Conservation (phyloP, 768 basidiomycete species). For the Imleria badia region DNA sequence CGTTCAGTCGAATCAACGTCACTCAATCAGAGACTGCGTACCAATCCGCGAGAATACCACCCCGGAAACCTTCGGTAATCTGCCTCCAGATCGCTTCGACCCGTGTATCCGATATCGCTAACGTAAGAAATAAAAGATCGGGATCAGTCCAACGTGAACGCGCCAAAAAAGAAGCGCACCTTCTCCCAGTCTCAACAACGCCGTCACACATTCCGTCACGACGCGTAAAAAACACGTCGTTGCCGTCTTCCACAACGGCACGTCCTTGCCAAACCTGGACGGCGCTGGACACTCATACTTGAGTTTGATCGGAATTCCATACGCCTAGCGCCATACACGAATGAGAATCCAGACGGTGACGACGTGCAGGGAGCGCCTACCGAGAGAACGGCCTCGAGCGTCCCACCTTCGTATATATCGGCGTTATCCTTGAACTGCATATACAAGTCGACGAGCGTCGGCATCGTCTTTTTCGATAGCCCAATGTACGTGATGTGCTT, state of each 20-base stretch:
- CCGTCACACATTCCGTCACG: conserved; percentile 62
- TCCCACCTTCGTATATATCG: conserved; percentile 77
- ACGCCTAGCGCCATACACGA: conserved; percentile 51
- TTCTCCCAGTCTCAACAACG: conserved; percentile 49
- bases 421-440: conserved; percentile 56
- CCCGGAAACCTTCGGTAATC: conserved; percentile 75
- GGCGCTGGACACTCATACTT: conserved; percentile 94
- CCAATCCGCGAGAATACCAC: conserved; percentile 86
- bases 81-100: conserved; percentile 86
- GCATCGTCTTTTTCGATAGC: conserved; percentile 86
- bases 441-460: conserved; percentile 77
- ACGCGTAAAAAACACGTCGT: conserved; percentile 73
- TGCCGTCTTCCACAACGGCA: conserved; percentile 95
- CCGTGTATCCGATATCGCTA: conserved; percentile 60
- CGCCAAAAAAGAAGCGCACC: conserved; percentile 37
- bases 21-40: conserved; percentile 34
- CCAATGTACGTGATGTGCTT: conserved; percentile 87
- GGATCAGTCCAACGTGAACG: background rate
- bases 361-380: conserved; percentile 41
- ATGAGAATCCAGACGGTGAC: background rate
- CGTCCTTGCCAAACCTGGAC: conserved; percentile 84
- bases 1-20: background rate
- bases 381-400: conserved; percentile 77
- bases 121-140: background rate
- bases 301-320: conserved; percentile 87